Conservation (phyloP, 331 rosid genomes). For the Saraca asoca region DNA sequence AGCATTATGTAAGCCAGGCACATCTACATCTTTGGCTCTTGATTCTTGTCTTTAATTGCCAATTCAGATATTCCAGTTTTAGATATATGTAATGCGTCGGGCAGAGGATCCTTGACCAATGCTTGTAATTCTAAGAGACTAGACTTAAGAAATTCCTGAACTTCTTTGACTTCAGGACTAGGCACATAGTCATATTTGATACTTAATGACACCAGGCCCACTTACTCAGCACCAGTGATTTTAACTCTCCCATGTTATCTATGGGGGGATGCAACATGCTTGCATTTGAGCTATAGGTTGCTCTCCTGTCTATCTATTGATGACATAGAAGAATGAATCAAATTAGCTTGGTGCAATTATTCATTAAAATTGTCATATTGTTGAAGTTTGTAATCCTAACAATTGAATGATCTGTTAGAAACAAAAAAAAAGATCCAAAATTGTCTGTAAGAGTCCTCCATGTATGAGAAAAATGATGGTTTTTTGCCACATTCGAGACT, state of each 20-base stretch:
- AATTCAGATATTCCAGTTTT: conserved; percentile 48
- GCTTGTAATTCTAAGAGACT: conserved; percentile 63
- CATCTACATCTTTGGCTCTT: conserved; percentile 30
- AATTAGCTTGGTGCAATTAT: too few species aligned
- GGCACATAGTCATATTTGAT: conserved; percentile 33
- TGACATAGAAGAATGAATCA: too few species aligned
- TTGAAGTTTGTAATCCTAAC: too few species aligned
- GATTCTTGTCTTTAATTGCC: conserved; percentile 35
- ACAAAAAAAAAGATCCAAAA: too few species aligned
- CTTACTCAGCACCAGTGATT: conserved; percentile 47
- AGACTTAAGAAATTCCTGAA: conserved; percentile 64
- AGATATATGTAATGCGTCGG: conserved; percentile 56
- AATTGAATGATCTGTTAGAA: too few species aligned
- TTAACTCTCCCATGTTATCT: conserved; percentile 52
- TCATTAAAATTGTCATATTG: too few species aligned
- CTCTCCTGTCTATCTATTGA: conserved; percentile 33
- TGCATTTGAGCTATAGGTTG: conserved; percentile 37
- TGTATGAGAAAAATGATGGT: too few species aligned
- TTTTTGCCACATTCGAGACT: too few species aligned
- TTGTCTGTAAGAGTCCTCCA: too few species aligned
- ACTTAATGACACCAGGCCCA: conserved; percentile 5
- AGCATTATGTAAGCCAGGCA: conserved; percentile 38
- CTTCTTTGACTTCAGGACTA: conserved; percentile 49
- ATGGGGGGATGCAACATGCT: conserved; percentile 41
- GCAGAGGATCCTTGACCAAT: conserved; percentile 78